Base-by-base conservation (phyloP, 2,329 filamentous ascomycete species). In the Alternaria angustiovoidea region DNA sequence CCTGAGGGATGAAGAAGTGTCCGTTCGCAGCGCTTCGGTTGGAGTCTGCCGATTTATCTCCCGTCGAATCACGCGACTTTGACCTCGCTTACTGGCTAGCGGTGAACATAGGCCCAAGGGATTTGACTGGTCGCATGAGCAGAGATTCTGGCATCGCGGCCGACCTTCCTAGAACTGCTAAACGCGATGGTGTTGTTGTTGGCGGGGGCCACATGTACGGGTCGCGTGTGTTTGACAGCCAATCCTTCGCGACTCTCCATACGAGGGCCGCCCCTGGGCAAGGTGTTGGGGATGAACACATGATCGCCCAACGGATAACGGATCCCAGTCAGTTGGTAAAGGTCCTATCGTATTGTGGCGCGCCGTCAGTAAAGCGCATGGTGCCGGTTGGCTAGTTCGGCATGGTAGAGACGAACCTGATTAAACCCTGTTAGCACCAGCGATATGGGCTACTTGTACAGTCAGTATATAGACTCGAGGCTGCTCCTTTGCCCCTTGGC, bases 391-490 rank as follows among this genome's bases (percentile, higher is more conserved):
- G 28, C 47, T 57, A 54, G 48, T 34, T 49, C 43, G 28, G 48
- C 36, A 41, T 32, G 26, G 42, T 24, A 44, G 36, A 32, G 34
- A 30, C 26, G 42, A 36, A 42, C 42, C 47, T 62, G 34, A 18
- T 47, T 26, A 30, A 52, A 48, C 60, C 60, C 44, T 56, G 53
- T 57, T 28, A 57, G 47, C 39, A 53, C 20, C 14, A 39, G 48
- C 49, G 18, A 24, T 54, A 48, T 26, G 34, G 39, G 57, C 18
- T 44, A 18, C 20, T 24, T 22, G 26, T 20, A 30, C 47, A 12
- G 28, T 47, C 36, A 12, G 46, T 59, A 57, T 61, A 61, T 63
- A 61, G 49, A 47, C 32, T 63, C 36, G 36, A 47, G 46, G 34
- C 47, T 22, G 42, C 51, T 38, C 43, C 28, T 52, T 11, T 28